phyloP scores from a whole-genome alignment of 495 filamentous ascomycete species.

The Xylaria acuta region DNA sequence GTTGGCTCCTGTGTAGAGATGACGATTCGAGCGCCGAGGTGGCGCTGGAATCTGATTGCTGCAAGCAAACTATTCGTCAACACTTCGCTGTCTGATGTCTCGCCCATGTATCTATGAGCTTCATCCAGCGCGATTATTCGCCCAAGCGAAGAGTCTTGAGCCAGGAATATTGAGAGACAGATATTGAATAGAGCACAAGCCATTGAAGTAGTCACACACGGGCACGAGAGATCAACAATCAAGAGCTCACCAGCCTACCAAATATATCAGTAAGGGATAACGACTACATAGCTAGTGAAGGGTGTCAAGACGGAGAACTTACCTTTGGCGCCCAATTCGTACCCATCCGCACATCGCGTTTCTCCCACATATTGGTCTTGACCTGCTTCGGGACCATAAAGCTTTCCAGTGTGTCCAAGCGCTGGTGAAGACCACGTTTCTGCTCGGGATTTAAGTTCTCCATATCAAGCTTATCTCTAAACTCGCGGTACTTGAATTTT shows the following conservation, averaged over 20 bases:
- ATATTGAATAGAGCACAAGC: conserved; percentile 77
- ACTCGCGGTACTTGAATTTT: conserved; percentile 60
- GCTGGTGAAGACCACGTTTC: conserved; percentile 58
- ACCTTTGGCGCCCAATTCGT: conserved; percentile 45
- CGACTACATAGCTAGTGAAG: background rate
- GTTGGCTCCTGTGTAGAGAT: conserved; percentile 85
- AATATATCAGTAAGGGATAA: background rate
- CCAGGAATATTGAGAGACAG: conserved; percentile 65
- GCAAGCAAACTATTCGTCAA: conserved; percentile 71
- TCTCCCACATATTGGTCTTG: conserved; percentile 11
- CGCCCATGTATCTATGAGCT: conserved; percentile 52
- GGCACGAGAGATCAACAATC: conserved; percentile 77
- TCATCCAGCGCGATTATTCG: conserved; percentile 49
- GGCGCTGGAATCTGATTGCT: conserved; percentile 72
- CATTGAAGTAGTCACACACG: conserved; percentile 68
- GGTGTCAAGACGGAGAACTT: conserved; percentile 29
- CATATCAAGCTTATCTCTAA: conserved; percentile 47
- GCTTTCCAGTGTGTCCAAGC: conserved; percentile 63
- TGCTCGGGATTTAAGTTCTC: conserved; percentile 53
- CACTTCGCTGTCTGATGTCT: conserved; percentile 49
- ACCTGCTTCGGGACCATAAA: conserved; percentile 56
- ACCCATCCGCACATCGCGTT: conserved; percentile 21
- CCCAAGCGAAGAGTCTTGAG: conserved; percentile 52
- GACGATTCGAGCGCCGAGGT: conserved; percentile 68
- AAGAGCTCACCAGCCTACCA: conserved; percentile 62